Base-by-base conservation (phyloP, 352 stramenopile species). In the Pythium vanterpoolii region DNA sequence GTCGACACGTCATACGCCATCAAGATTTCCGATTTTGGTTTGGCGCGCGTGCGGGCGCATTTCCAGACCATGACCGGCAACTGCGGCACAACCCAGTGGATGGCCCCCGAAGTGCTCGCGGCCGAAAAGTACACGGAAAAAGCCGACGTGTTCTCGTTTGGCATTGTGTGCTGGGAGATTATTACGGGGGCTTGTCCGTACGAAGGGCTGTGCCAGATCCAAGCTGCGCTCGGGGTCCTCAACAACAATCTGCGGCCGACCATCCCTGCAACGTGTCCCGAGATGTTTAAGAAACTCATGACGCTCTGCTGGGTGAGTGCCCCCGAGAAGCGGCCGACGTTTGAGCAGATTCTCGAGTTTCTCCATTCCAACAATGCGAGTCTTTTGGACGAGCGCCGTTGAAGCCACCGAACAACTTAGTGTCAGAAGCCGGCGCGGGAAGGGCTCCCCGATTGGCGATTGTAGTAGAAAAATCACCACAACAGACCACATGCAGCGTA, bases 121-220 rank as follows among this genome's bases (percentile, higher is more conserved):
- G 82, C 82, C 8, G 83, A 91, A 30, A 93, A 93, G 62, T 93
- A 93, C 73, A 93, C 86, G 30, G 84, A 95, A 59, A 93, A 93
- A 60, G 83, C 86, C 14, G 86, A 95, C 58, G 83, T 95, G 19
- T 95, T 93, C 33, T 95, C 86, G 23, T 95, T 88, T 60, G 86
- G 82, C 24, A 75, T 95, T 19, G 86, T 95, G n/a, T 68, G 86
- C 16, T 95, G 83, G 83, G 86, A 95, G 60, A 97, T 93, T 4
- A 84, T 96, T 52, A 96, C 91, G 38, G 74, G 89, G 7, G 76
- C 88, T 34, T 96, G 95, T 72, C 92, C 92, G 14, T 97, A 97
- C 63, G 87, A 96, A 42, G 93, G 88, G 3, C 70, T 97, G 53
- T 88, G 89, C 23, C 90, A 96, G 56, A 96, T 97, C 52, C 86